phyloP scores from a whole-genome alignment of 2,329 filamentous ascomycete species.

The Xylaria sp. region DNA sequence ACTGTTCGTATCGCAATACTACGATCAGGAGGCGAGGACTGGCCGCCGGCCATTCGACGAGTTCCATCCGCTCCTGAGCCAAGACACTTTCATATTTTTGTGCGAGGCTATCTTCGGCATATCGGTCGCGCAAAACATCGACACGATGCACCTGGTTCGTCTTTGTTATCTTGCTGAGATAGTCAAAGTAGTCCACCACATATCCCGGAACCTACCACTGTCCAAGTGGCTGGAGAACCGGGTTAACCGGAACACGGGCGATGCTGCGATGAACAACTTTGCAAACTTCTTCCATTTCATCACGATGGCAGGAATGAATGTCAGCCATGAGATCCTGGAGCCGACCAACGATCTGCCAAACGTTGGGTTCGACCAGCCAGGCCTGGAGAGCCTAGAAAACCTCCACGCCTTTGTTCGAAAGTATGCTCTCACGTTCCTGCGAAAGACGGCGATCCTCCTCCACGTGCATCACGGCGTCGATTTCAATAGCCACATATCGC shows the following conservation, averaged over 20 bases:
- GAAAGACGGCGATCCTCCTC: conserved; percentile 81
- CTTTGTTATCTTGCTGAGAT: conserved; percentile 92
- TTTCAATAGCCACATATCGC: conserved; percentile 71
- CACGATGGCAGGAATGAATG: conserved; percentile 48
- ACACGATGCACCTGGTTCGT: conserved; percentile 77
- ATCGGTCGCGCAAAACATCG: conserved; percentile 66
- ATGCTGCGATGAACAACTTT: conserved; percentile 56
- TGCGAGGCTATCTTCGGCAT: conserved; percentile 76
- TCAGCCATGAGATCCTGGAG: conserved; percentile 41
- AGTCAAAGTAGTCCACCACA: conserved; percentile 72
- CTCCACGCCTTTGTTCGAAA: conserved; percentile 69
- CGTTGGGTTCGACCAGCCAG: conserved; percentile 57
- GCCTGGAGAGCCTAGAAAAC: conserved; percentile 54
- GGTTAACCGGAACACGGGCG: conserved; percentile 45
- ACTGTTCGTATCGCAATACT: conserved; percentile 68
- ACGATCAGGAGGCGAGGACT: conserved; percentile 46
- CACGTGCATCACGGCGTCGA: conserved; percentile 89
- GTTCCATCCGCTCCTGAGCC: conserved; percentile 62
- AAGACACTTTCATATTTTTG: conserved; percentile 80
- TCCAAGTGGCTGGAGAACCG: conserved; percentile 53
- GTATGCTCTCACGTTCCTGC: conserved; percentile 87
- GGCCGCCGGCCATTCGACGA: conserved; percentile 47
- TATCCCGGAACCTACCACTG: conserved; percentile 57
- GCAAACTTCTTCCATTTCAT: conserved; percentile 57
- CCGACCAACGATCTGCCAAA: conserved; percentile 42